A percentile compares a stretch with the other conserved stretches of the same genome.
Evolutionary conservation across 192 early-diverging fungal genomes (phyloP).

Genomic region (Backusella liffmaniae): DNA sequence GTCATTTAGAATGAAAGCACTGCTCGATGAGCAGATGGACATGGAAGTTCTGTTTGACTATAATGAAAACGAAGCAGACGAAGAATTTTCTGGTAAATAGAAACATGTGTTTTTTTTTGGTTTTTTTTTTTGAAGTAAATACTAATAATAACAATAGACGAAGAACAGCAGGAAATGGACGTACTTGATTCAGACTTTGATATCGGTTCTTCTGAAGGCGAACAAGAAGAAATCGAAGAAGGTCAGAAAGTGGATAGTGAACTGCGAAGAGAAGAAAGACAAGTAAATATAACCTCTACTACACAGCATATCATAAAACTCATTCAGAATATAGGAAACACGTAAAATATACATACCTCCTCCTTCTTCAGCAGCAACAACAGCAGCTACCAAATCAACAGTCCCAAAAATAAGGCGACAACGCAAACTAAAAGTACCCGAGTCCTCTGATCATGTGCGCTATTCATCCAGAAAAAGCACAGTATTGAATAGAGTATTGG

Average conservation of each 20-base stretch:
- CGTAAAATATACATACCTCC: slow-evolving; percentile 16
- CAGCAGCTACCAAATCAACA: background rate
- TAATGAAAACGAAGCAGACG: slow-evolving; percentile 45
- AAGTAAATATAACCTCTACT: slow-evolving; percentile 15
- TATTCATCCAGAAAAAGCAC: slow-evolving; percentile 52
- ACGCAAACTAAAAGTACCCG: background rate
- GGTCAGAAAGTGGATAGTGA: slow-evolving; percentile 32
- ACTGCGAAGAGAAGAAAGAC: slow-evolving; percentile 34
- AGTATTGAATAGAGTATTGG: slow-evolving; percentile 45
- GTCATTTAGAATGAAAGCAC: slow-evolving; percentile 41
- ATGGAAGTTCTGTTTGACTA: slow-evolving; percentile 56
- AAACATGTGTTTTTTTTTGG: background rate
- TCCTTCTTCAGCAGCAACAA: background rate
- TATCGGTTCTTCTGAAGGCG: slow-evolving; percentile 45
- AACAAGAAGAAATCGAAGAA: slow-evolving; percentile 43
- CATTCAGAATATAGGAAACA: background rate
- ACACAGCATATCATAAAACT: background rate
- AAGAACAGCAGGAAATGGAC: slow-evolving; percentile 42
- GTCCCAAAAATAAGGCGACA: background rate
- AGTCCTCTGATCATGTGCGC: slow-evolving; percentile 33
- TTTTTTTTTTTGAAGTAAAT: background rate
- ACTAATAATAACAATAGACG: background rate
- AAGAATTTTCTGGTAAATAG: slow-evolving; percentile 44
- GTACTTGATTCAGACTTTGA: slow-evolving; percentile 58
- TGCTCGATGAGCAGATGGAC: slow-evolving; percentile 52